Evolutionary conservation across 352 stramenopile species (phyloP), one percentile per base, ranked within the genome.

Genomic region (Pythium monospermum): DNA sequence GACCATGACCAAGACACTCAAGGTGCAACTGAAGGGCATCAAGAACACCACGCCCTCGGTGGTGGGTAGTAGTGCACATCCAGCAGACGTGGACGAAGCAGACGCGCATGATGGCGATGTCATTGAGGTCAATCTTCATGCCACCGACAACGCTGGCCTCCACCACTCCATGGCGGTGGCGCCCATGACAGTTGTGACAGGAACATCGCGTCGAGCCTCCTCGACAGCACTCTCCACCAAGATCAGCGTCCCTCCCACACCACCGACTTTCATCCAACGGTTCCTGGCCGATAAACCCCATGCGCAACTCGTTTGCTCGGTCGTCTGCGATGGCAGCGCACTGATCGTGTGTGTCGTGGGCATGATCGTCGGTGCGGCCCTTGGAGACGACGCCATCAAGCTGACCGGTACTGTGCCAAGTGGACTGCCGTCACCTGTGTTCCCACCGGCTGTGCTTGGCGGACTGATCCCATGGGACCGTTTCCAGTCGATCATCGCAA

Each of bases 291-390:
- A 55, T 10, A 52, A 49, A 31, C 59, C 70, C 25, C 68, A 53
- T 8, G 53, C 61, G 22, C 47, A 79, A 10, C 65, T 86, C 23
- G 37, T 68, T 3, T 59, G 76, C 18, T 76, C 58, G 3, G 28
- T 84, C 8, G n/a, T 85, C 1, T 78, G 73, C 47, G 71, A 91
- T 26, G 40, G 77, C 10, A 77, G 73, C 7, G 75, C 85, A 1
- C 65, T 97, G 23, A 69, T 91, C 43, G 86, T 97, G 23, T 91
- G 84, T 30, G 41, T 89, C 1, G 30, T 94, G 10, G 72, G 78
- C 45, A 92, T 95, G 49, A 58, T 77, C 15, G 59, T 74, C 8
- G 73, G 68, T 0, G 68, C 72, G n/a, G 47, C 79, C 26, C 49
- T 94, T 0, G 83, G 89, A 16, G 66, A 88, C 38, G 65, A 80